Evolutionary conservation across 805 yeast genomes (phyloP), one percentile per base, ranked within the genome.

Genomic region (Kluyveromyces dobzhanskii): DNA sequence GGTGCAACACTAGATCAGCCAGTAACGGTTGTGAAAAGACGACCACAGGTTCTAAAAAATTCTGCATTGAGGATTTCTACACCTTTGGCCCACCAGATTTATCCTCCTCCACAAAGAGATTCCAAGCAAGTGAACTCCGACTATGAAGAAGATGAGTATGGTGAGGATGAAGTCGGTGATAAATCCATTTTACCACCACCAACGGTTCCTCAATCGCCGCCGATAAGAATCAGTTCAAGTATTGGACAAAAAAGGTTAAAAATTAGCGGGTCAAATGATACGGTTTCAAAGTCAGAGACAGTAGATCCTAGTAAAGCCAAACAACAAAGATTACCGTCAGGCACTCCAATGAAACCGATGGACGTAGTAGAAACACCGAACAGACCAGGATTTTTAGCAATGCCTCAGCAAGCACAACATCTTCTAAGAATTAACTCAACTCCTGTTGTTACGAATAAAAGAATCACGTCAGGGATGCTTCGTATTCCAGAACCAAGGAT

Each of bases 401-500:
- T 54, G 29, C 51, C 45, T 32, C 41, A 40, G 19, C 44, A 41
- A 7, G 42, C 45, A 16, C 44, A 45, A 18, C 40, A 40, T 17
- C 35, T 35, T 37, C 37, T 28, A 37, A 44, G 43, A 27, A 49
- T 28, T 12, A 34, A 35, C 16, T 41, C 47, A 12, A 42, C 47
- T 7, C 47, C 48, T 23, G 35, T 47, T 7, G 37, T 48, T 6
- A 46, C 53, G 8, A 41, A 43, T 13, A 45, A 63, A 36, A 59
- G 71, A 50, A 65, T 66, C 34, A 62, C 69, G 1, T 65, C 70
- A 2, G 71, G 71, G 11, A 66, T 64, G 66, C 49, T 67, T 17
- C 51, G 65, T 11, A 65, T 63, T 17, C 72, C 72, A 2, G 71
- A 66, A 44, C 70, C 71, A 16, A 64, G 57, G 45, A 50, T 66